These are phyloP conservation scores for Paramarasmius palmivorus DNA, from an alignment of 1,284 basidiomycete species.

Conservation along the genomic window DNA sequence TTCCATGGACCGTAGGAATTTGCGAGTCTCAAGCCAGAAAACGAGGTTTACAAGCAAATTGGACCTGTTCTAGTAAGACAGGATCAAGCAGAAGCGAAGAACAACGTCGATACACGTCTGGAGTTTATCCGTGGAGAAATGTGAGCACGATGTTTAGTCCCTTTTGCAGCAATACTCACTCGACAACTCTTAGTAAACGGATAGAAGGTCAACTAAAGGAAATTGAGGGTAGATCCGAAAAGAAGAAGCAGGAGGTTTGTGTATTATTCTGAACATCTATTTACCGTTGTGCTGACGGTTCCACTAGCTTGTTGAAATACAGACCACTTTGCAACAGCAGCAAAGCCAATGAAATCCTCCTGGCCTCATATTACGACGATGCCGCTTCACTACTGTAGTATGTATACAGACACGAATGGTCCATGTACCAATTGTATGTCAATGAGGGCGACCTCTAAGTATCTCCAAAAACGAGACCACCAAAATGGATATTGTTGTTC, in stretches of 20 bases:
- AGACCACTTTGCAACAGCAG: constrained; percentile 55
- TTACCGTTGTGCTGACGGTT: constrained; percentile 9
- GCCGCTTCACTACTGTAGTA: too few relatives aligned
- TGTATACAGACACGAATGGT: too few relatives aligned
- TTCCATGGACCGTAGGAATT: constrained; percentile 69
- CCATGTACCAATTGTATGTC: too few relatives aligned
- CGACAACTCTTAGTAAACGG: constrained; percentile 59
- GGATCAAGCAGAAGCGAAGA: constrained; percentile 85
- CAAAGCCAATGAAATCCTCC: constrained; percentile 20
- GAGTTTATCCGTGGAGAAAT: constrained; percentile 92
- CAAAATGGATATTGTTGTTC: not conserved
- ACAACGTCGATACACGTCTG: constrained; percentile 88
- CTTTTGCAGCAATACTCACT: constrained; percentile 4
- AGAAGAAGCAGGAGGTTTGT: constrained; percentile 79
- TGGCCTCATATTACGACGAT: not conserved
- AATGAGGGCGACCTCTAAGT: too few relatives aligned
- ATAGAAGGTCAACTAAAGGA: constrained; percentile 83
- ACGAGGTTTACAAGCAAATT: constrained; percentile 89
- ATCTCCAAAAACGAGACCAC: not conserved
- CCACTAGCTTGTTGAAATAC: constrained; percentile 62
- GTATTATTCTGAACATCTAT: constrained; percentile 6
- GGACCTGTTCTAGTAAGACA: constrained; percentile 92
- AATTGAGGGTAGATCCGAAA: constrained; percentile 69
- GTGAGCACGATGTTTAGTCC: constrained; percentile 48
- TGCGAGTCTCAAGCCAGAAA: constrained; percentile 69